A percentile compares a stretch with the other conserved stretches of the same genome.
Conservation (phyloP, 495 filamentous ascomycete species). For the Paragyromitra xinjiangensis region DNA sequence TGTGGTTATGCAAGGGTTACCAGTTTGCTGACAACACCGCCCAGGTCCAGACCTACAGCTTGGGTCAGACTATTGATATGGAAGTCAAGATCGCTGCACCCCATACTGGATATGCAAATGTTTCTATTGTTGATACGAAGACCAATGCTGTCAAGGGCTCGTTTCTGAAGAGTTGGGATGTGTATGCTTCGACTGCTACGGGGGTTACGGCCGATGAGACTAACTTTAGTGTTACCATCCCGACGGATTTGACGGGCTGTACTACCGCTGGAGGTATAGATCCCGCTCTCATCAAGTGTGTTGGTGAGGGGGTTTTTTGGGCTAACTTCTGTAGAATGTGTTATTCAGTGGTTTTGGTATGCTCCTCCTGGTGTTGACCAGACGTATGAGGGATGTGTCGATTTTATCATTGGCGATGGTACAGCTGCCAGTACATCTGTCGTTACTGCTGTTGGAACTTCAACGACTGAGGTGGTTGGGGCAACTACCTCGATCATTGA, state of each 20-base stretch:
- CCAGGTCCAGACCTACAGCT: conserved; percentile 69
- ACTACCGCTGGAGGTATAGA: conserved; percentile 67
- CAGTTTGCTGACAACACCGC: conserved; percentile 75
- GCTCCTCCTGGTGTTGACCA: conserved; percentile 69
- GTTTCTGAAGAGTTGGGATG: conserved; percentile 67
- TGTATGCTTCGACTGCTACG: conserved; percentile 65
- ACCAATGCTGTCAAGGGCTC: conserved; percentile 67
- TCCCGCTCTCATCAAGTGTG: conserved; percentile 43
- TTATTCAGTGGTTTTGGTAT: conserved; percentile 77
- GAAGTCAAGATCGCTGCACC: conserved; percentile 69
- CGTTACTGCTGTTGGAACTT: too few species aligned
- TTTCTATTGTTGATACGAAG: conserved; percentile 72
- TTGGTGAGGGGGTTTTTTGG: background rate
- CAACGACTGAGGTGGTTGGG: too few species aligned
- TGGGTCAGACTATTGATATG: conserved; percentile 69
- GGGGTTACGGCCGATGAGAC: conserved; percentile 67
- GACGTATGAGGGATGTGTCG: conserved; percentile 77
- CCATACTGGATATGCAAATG: conserved; percentile 73
- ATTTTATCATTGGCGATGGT: conserved; percentile 68
- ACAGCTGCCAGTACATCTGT: conserved; percentile 45
- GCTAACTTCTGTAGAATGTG: conserved; percentile 50
- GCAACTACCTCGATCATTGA: background rate
- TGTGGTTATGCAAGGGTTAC: conserved; percentile 76
- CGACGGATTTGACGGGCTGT: conserved; percentile 67
- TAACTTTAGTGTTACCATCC: conserved; percentile 72